These are phyloP conservation scores for Davidsoniella eucalypti DNA, from an alignment of 2,329 filamentous ascomycete genomes.

Conservation along the genomic window DNA sequence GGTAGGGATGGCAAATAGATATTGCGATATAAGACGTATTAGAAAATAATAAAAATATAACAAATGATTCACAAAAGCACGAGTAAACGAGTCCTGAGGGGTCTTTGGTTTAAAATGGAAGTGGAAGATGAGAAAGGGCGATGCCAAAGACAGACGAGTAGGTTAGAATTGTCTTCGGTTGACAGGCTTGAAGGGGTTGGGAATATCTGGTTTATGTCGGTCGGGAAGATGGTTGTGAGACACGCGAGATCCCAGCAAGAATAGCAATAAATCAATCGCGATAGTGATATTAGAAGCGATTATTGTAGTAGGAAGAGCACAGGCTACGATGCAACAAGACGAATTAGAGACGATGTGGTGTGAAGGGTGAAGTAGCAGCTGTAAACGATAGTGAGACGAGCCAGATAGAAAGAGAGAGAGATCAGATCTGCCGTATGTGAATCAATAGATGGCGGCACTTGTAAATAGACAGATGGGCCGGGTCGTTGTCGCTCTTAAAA, in stretches of 20 bases:
- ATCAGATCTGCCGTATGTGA: too few species aligned
- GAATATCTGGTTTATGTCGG: conserved; percentile 2
- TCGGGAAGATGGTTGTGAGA: too few species aligned
- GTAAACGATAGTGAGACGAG: too few species aligned
- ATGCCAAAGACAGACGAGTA: background rate
- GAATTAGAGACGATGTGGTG: too few species aligned
- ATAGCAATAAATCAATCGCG: too few species aligned
- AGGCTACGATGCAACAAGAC: too few species aligned
- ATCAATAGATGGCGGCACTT: too few species aligned
- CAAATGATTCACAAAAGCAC: background rate
- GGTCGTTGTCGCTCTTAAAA: conserved; percentile 1
- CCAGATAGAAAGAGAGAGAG: too few species aligned
- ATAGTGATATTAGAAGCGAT: too few species aligned
- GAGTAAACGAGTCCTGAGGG: conserved; percentile 3
- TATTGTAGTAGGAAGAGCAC: too few species aligned
- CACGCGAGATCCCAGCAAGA: too few species aligned
- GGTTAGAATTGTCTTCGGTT: background rate
- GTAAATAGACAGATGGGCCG: background rate
- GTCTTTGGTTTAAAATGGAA: background rate
- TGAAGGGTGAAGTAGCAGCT: too few species aligned
- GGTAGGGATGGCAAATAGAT: background rate
- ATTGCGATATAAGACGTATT: background rate
- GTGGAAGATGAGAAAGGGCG: background rate
- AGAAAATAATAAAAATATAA: background rate
- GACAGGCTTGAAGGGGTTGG: conserved; percentile 2